Evolutionary conservation across 1,284 basidiomycete species (phyloP).

Genomic region (Moesziomyces globuligerus): DNA sequence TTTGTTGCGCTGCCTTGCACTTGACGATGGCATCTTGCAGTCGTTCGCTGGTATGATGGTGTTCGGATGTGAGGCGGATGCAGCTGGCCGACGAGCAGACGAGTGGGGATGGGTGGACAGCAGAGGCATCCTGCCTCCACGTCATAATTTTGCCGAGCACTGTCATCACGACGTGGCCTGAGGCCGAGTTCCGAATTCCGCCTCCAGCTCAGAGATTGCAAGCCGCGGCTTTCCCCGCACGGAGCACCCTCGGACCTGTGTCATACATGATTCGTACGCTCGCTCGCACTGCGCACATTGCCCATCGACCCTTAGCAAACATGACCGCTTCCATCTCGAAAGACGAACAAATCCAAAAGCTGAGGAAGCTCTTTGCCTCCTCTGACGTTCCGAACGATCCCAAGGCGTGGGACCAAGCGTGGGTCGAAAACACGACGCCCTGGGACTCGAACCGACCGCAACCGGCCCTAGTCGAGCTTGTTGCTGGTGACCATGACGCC

Average conservation of each 20-base stretch:
- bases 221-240: neutral
- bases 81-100: too few species aligned
- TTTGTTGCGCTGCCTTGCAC: constrained; percentile 48
- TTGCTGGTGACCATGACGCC: constrained; percentile 32
- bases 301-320: neutral
- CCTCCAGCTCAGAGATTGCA: neutral
- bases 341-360: constrained; percentile 31
- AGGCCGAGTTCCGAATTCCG: neutral
- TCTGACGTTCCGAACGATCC: constrained; percentile 42
- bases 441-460: constrained; percentile 51
- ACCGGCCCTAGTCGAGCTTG: constrained; percentile 41
- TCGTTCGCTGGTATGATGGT: neutral
- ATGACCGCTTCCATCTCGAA: constrained; percentile 8
- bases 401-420: constrained; percentile 54
- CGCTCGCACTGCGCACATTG: neutral
- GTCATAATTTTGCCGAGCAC: constrained; percentile 22
- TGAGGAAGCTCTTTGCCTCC: constrained; percentile 36
- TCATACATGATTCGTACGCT: too few species aligned
- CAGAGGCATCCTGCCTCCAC: constrained; percentile 27
- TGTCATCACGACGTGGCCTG: constrained; percentile 13
- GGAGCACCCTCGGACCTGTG: too few species aligned
- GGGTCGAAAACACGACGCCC: constrained; percentile 47
- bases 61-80: neutral
- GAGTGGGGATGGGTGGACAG: too few species aligned
- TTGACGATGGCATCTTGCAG: constrained; percentile 28